These are phyloP conservation scores for Usnea hakonensis DNA, from an alignment of 495 filamentous ascomycete species.

Conservation along the genomic window DNA sequence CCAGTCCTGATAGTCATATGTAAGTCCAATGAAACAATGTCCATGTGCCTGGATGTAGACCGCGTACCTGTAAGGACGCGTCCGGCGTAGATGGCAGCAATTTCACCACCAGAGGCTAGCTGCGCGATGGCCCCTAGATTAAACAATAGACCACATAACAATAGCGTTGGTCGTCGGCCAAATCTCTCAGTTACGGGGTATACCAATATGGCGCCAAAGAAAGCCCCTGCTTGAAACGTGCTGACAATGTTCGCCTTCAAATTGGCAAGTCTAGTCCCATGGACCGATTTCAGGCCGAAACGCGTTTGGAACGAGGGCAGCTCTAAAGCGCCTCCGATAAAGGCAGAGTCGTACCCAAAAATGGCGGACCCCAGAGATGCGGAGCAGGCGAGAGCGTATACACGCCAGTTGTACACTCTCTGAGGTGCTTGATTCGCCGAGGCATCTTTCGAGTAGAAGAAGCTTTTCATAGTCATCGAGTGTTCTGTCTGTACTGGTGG, in stretches of 20 bases:
- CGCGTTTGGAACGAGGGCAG: constrained; percentile 51
- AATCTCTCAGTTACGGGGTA: constrained; percentile 50
- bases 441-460: background rate
- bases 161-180: constrained; percentile 51
- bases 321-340: constrained; percentile 62
- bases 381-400: background rate
- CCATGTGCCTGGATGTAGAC: no score
- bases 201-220: constrained; percentile 57
- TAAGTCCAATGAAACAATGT: constrained; percentile 32
- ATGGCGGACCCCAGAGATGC: background rate
- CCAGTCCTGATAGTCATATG: constrained; percentile 53
- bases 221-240: constrained; percentile 59
- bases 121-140: constrained; percentile 58
- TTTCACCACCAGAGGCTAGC: constrained; percentile 54
- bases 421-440: background rate
- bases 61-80: constrained; percentile 68
- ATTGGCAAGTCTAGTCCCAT: constrained; percentile 29
- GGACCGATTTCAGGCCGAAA: constrained; percentile 34
- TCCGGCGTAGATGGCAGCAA: constrained; percentile 61
- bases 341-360: constrained; percentile 62
- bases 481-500: background rate
- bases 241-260: constrained; percentile 48
- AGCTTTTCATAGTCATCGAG: background rate
- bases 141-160: constrained; percentile 50
- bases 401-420: background rate